phyloP scores from a whole-genome alignment of 495 filamentous ascomycete genomes.

The Aspergillus cavernicola region DNA sequence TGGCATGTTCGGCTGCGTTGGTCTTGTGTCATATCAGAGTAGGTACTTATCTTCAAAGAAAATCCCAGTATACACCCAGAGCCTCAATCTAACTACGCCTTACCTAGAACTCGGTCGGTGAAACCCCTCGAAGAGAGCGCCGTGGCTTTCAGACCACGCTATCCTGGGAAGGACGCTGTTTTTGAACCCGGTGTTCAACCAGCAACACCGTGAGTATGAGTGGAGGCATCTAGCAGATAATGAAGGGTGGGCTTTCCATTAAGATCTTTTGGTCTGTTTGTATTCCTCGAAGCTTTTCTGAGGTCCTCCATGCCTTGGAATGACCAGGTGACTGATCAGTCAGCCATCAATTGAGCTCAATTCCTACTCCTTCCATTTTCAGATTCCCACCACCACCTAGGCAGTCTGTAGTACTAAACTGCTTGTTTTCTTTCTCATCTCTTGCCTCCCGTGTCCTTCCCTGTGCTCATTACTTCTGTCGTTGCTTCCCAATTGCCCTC shows the following conservation, averaged over 20 bases:
- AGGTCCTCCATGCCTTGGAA: too few relatives aligned
- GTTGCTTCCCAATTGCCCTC: constrained; percentile 16
- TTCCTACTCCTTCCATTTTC: constrained; percentile 2
- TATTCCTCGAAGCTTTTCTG: too few relatives aligned
- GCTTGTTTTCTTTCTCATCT: neutral
- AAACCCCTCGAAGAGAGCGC: neutral
- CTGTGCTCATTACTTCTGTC: constrained; percentile 13
- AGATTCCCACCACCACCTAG: neutral
- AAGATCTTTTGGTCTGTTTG: too few relatives aligned
- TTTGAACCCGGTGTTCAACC: too few relatives aligned
- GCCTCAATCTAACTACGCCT: neutral
- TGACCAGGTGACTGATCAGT: neutral
- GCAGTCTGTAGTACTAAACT: neutral
- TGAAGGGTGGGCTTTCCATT: too few relatives aligned
- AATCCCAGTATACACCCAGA: neutral
- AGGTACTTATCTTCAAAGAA: too few relatives aligned
- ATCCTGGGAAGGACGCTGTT: too few relatives aligned
- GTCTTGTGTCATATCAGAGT: neutral
- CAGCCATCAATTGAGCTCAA: neutral
- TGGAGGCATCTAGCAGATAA: too few relatives aligned
- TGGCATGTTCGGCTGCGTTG: neutral
- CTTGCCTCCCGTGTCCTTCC: constrained; percentile 16
- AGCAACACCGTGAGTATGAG: neutral
- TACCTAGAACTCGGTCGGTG: neutral
- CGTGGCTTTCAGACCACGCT: too few relatives aligned